Evolutionary conservation across 2,329 filamentous ascomycete genomes (phyloP).

Genomic region (Sarocladiaceae sp.): DNA sequence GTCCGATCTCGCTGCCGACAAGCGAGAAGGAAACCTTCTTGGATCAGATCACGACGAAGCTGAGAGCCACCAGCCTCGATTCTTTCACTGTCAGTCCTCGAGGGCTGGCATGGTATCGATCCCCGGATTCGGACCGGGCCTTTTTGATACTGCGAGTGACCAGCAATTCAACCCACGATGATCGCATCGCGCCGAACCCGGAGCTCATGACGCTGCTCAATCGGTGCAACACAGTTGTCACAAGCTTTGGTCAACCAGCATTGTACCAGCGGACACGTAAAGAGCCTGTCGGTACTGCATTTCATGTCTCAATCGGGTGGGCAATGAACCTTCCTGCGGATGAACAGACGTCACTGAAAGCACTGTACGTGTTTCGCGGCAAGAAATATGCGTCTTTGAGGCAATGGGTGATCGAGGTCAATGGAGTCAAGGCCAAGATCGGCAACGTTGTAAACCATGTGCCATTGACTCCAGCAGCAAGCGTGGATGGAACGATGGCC

Average conservation of each 20-base stretch:
- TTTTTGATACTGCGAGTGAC: conserved; percentile 76
- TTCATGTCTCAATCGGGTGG: conserved; percentile 92
- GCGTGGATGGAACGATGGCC: conserved; percentile 3
- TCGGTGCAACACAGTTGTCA: conserved; percentile 61
- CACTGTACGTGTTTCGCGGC: conserved; percentile 19
- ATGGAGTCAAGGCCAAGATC: conserved; percentile 68
- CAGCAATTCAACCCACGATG: conserved; percentile 14
- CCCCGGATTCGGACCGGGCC: conserved; percentile 62
- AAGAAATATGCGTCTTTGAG: conserved; percentile 25
- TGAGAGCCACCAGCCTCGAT: conserved; percentile 26
- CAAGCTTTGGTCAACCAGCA: conserved; percentile 59
- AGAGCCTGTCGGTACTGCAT: conserved; percentile 40
- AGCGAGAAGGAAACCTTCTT: conserved; percentile 69
- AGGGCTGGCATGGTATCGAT: conserved; percentile 46
- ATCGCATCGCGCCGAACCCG: conserved; percentile 36
- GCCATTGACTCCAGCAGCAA: conserved; percentile 22
- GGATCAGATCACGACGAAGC: conserved; percentile 40
- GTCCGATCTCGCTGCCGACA: conserved; percentile 70
- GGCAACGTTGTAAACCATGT: conserved; percentile 63
- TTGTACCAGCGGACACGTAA: conserved; percentile 53
- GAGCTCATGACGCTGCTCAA: conserved; percentile 59
- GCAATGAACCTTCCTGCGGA: conserved; percentile 52
- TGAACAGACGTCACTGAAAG: conserved; percentile 25
- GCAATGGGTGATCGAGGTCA: conserved; percentile 47
- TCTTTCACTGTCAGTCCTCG: conserved; percentile 35